phyloP scores from a whole-genome alignment of 768 basidiomycete species.

The Gloeostereum incarnatum region DNA sequence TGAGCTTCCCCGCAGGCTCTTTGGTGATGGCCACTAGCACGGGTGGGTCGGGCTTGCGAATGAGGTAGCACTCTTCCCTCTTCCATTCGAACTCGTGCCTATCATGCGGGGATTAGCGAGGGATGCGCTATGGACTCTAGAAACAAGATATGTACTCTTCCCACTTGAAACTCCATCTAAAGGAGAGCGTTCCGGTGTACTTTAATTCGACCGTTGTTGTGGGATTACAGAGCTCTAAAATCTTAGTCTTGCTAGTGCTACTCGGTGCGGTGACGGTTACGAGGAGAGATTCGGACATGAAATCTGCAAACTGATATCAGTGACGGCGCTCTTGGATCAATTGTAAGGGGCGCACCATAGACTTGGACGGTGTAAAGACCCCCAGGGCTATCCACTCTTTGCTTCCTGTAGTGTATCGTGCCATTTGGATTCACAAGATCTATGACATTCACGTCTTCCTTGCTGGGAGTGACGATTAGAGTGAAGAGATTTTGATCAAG shows the following conservation, averaged over 20 bases:
- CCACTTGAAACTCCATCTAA: constrained; percentile 77
- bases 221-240: constrained; percentile 69
- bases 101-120: background rate
- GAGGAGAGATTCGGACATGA: constrained; percentile 62
- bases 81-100: constrained; percentile 87
- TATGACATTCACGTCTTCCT: constrained; percentile 48
- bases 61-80: constrained; percentile 72
- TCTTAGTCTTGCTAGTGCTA: constrained; percentile 63
- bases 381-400: constrained; percentile 43
- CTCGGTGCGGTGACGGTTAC: constrained; percentile 57
- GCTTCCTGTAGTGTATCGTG: constrained; percentile 63
- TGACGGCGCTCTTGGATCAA: background rate
- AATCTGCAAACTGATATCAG: constrained; percentile 38
- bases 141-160: constrained; percentile 50
- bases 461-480: constrained; percentile 50
- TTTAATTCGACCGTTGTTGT: constrained; percentile 61
- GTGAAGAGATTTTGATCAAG: constrained; percentile 85
- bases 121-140: background rate
- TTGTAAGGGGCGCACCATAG: constrained; percentile 37
- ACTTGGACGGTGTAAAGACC: constrained; percentile 55
- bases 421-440: constrained; percentile 66
- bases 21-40: constrained; percentile 79
- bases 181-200: constrained; percentile 62
- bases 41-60: constrained; percentile 82
- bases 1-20: constrained; percentile 58